phyloP scores from a whole-genome alignment of 2,329 filamentous ascomycete genomes.

The Metarhizium album region DNA sequence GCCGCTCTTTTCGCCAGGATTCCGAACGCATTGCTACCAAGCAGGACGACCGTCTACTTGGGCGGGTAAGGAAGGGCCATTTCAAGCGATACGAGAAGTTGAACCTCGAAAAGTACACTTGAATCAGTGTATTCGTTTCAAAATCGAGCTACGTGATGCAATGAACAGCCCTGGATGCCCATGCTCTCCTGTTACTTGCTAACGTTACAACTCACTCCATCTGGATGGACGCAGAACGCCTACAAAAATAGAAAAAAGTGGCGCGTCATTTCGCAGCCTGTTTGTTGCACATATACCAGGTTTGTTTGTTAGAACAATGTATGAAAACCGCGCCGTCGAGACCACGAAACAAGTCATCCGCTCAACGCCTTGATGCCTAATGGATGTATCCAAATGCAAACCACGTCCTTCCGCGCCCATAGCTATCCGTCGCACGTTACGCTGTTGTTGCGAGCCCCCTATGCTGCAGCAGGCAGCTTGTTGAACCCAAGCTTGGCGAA shows the following conservation, averaged over 20 bases:
- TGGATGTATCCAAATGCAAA: neutral
- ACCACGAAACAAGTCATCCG: neutral
- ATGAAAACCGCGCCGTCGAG: neutral
- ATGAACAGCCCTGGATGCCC: too few species aligned
- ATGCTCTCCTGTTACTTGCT: too few species aligned
- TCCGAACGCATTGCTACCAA: neutral
- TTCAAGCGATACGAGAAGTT: neutral
- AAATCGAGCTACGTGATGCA: neutral
- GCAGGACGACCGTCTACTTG: neutral
- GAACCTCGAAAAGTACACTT: neutral
- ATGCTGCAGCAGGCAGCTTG: constrained; percentile 15
- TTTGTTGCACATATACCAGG: neutral
- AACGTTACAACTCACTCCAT: too few species aligned
- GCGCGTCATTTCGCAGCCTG: too few species aligned
- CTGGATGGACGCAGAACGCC: too few species aligned
- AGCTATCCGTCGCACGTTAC: too few species aligned
- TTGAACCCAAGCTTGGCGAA: constrained; percentile 59
- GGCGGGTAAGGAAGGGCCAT: neutral
- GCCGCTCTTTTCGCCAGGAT: too few species aligned
- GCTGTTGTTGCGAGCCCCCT: neutral
- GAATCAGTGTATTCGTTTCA: neutral
- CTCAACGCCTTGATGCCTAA: neutral
- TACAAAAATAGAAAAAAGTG: too few species aligned
- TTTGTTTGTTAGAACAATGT: neutral
- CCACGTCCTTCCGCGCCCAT: neutral